Evolutionary conservation across 305 asterid species (phyloP).

Genomic region (Stenogyne calaminthoides): DNA sequence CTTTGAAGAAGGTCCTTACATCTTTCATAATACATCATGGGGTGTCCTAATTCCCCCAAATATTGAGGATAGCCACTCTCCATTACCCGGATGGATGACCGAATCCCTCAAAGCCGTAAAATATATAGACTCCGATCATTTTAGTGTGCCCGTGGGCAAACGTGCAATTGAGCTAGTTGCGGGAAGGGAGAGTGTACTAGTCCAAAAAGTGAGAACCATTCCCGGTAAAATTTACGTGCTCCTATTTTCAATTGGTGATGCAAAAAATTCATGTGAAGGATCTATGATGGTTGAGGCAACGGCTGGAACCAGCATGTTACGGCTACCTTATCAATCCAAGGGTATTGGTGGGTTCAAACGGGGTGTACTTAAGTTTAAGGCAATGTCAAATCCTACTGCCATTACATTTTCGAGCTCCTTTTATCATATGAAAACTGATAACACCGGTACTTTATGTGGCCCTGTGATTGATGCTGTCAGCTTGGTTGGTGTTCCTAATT

Average conservation of each 20-base stretch:
- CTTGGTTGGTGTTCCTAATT: slow-evolving; percentile 50
- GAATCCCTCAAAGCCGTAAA: slow-evolving; percentile 86
- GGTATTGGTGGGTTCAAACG: slow-evolving; percentile 65
- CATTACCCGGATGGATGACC: slow-evolving; percentile 80
- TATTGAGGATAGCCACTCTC: slow-evolving; percentile 83
- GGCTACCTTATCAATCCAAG: slow-evolving; percentile 56
- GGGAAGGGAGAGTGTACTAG: slow-evolving; percentile 74
- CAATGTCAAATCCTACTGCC: slow-evolving; percentile 45
- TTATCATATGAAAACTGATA: slow-evolving; percentile 76
- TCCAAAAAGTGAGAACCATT: slow-evolving; percentile 52
- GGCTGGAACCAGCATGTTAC: slow-evolving; percentile 48
- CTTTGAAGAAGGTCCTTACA: slow-evolving; percentile 88
- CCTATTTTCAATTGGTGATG: slow-evolving; percentile 64
- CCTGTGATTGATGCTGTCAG: slow-evolving; percentile 80
- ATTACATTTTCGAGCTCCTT: slow-evolving; percentile 70
- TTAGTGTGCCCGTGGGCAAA: slow-evolving; percentile 61
- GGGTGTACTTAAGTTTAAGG: slow-evolving; percentile 56
- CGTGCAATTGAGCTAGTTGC: slow-evolving; percentile 73
- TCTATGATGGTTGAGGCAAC: slow-evolving; percentile 72
- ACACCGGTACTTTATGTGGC: slow-evolving; percentile 79
- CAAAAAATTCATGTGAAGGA: slow-evolving; percentile 69
- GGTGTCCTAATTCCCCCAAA: slow-evolving; percentile 81
- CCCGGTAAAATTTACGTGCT: slow-evolving; percentile 54
- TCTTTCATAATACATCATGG: slow-evolving; percentile 62
- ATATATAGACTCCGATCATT: slow-evolving; percentile 73